phyloP scores from a whole-genome alignment of 2,329 filamentous ascomycete species.

The Diaporthe eres region DNA sequence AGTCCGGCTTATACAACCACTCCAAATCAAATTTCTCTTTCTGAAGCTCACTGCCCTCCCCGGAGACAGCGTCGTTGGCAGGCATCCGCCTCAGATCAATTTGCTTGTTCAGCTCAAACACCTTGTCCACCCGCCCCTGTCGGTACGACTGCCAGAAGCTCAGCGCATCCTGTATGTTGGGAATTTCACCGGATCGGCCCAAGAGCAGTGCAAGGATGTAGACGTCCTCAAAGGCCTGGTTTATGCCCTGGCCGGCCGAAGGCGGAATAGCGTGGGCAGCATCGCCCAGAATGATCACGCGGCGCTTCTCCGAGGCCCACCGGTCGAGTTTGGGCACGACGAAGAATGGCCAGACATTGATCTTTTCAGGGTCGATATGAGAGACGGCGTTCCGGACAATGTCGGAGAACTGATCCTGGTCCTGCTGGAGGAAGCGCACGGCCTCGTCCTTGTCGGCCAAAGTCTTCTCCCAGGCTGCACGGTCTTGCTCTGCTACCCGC shows the following conservation, averaged over 20 bases:
- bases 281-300: slow-evolving; percentile 62
- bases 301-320: slow-evolving; percentile 56
- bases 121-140: slow-evolving; percentile 61
- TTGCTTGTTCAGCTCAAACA: slow-evolving; percentile 62
- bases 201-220: slow-evolving; percentile 55
- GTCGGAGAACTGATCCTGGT: slow-evolving; percentile 54
- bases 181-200: slow-evolving; percentile 44
- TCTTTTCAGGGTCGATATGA: slow-evolving; percentile 48
- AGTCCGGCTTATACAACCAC: slow-evolving; percentile 59
- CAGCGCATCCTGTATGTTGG: slow-evolving; percentile 9
- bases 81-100: slow-evolving; percentile 64
- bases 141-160: slow-evolving; percentile 62
- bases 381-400: slow-evolving; percentile 54
- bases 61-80: slow-evolving; percentile 46
- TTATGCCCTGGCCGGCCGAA: slow-evolving; percentile 61
- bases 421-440: slow-evolving; percentile 52
- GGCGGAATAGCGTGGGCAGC: slow-evolving; percentile 65
- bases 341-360: slow-evolving; percentile 66
- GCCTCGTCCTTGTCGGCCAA: slow-evolving; percentile 55
- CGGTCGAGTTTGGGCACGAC: slow-evolving; percentile 60
- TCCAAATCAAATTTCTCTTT: slow-evolving; percentile 49
- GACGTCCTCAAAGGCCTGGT: slow-evolving; percentile 65
- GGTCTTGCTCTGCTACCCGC: slow-evolving; percentile 53
- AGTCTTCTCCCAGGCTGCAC: slow-evolving; percentile 58
- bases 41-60: slow-evolving; percentile 21